Evolutionary conservation across 2,329 filamentous ascomycete genomes (phyloP).

Genomic region (Clarireedia paspali): DNA sequence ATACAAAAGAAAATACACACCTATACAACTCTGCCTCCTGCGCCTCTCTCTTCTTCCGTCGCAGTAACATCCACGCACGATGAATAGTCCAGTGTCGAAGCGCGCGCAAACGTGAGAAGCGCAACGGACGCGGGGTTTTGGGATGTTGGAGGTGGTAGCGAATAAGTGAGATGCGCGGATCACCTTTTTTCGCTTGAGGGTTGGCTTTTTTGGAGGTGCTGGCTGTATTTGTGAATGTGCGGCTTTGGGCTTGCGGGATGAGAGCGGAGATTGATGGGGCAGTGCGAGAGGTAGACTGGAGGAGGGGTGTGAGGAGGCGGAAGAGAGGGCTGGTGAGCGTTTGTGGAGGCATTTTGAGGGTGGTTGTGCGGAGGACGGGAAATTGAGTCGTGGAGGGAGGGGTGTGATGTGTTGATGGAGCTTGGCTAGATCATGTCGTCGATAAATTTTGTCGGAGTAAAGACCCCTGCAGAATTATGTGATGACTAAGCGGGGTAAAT

Average conservation of each 20-base stretch:
- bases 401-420: not conserved
- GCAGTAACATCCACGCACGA: conserved; percentile 83
- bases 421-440: not conserved
- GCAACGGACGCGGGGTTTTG: conserved; percentile 65
- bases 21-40: conserved; percentile 67
- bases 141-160: conserved; percentile 65
- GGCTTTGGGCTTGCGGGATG: conserved; percentile 2
- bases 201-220: conserved; percentile 6
- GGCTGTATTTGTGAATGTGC: conserved; percentile 19
- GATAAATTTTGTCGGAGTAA: not conserved
- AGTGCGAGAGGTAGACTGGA: conserved; percentile 16
- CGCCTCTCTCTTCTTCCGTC: conserved; percentile 56
- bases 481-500: too few relatives aligned
- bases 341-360: conserved; percentile 15
- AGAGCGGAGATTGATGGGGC: conserved; percentile 1
- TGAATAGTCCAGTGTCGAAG: conserved; percentile 99
- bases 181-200: conserved; percentile 16
- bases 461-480: too few relatives aligned
- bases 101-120: conserved; percentile 78
- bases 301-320: conserved; percentile 22
- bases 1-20: conserved; percentile 29
- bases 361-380: not conserved
- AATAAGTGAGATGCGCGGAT: conserved; percentile 43
- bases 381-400: not conserved
- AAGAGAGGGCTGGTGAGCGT: conserved; percentile 15